Conservation (phyloP, 129 eudicot species). For the Flaveria brownii region DNA sequence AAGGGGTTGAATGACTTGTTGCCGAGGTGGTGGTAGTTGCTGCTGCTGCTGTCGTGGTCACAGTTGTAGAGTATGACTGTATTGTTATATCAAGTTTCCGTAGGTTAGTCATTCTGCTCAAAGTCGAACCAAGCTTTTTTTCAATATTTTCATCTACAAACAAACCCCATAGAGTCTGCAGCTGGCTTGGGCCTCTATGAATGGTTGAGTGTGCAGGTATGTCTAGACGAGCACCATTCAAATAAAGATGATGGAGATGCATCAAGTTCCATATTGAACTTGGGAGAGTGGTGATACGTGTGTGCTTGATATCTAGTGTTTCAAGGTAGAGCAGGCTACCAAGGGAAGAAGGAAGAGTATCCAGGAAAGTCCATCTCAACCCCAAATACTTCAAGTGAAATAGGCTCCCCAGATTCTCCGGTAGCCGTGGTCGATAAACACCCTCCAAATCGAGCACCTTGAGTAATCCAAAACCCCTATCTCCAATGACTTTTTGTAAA, state of each 20-base stretch:
- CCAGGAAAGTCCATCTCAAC: conserved; percentile 37
- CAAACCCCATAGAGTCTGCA: conserved; percentile 38
- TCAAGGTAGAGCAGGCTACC: conserved; percentile 34
- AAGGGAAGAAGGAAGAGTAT: conserved; percentile 40
- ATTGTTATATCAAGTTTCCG: conserved; percentile 37
- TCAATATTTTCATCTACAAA: conserved; percentile 34
- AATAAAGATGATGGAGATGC: conserved; percentile 36
- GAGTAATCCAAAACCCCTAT: conserved; percentile 35
- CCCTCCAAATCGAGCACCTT: conserved; percentile 41
- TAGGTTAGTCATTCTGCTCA: conserved; percentile 30
- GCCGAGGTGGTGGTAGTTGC: neutral
- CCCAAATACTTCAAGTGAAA: conserved; percentile 36
- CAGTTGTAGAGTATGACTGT: conserved; percentile 17
- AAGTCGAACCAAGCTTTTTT: conserved; percentile 20
- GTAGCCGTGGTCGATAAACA: conserved; percentile 33
- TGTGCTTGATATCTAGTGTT: conserved; percentile 41
- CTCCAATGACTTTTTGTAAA: conserved; percentile 27
- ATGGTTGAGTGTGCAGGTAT: conserved; percentile 20
- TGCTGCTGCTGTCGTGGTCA: conserved; percentile 14
- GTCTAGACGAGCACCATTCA: conserved; percentile 30
- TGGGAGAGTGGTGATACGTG: conserved; percentile 37
- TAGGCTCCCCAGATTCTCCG: conserved; percentile 29
- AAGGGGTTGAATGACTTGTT: conserved; percentile 24
- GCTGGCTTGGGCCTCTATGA: conserved; percentile 27
- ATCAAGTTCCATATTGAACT: conserved; percentile 38